Conservation (phyloP, 495 filamentous ascomycete genomes). For the Penicillium herquei region DNA sequence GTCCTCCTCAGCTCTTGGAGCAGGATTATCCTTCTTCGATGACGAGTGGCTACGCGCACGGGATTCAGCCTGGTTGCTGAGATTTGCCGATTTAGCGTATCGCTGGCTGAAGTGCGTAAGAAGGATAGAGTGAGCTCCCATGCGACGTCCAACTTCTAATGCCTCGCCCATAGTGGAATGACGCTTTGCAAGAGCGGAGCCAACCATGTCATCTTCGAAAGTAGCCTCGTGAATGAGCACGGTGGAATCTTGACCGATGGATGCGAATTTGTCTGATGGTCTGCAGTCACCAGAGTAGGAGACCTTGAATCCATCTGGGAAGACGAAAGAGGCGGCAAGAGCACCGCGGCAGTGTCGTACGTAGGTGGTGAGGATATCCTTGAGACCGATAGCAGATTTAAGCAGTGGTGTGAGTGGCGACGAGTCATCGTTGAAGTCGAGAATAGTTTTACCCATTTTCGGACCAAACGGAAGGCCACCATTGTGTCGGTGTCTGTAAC, state of each 20-base stretch:
- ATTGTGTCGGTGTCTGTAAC: conserved; percentile 29
- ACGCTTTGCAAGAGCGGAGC: conserved; percentile 82
- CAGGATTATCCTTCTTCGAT: conserved; percentile 21
- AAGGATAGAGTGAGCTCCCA: conserved; percentile 73
- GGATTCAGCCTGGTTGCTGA: conserved; percentile 19
- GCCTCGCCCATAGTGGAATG: conserved; percentile 87
- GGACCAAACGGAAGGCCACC: conserved; percentile 30
- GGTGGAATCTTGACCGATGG: conserved; percentile 70
- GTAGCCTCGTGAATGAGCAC: conserved; percentile 94
- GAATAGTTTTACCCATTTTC: conserved; percentile 12
- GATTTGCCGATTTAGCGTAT: conserved; percentile 72
- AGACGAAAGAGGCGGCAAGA: conserved; percentile 72
- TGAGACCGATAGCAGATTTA: conserved; percentile 41
- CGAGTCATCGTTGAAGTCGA: conserved; percentile 26
- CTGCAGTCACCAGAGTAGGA: conserved; percentile 93
- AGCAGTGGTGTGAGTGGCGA: conserved; percentile 35
- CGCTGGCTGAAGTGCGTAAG: conserved; percentile 94
- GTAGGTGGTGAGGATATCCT: conserved; percentile 47
- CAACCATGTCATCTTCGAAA: conserved; percentile 78
- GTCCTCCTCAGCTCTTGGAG: conserved; percentile 7
- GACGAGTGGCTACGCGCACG: conserved; percentile 10
- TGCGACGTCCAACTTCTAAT: conserved; percentile 68
- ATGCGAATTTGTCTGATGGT: conserved; percentile 65
- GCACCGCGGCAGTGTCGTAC: conserved; percentile 81
- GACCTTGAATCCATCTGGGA: conserved; percentile 76